Base-by-base conservation (phyloP, 768 basidiomycete species). In the Gymnopilus dilepis region DNA sequence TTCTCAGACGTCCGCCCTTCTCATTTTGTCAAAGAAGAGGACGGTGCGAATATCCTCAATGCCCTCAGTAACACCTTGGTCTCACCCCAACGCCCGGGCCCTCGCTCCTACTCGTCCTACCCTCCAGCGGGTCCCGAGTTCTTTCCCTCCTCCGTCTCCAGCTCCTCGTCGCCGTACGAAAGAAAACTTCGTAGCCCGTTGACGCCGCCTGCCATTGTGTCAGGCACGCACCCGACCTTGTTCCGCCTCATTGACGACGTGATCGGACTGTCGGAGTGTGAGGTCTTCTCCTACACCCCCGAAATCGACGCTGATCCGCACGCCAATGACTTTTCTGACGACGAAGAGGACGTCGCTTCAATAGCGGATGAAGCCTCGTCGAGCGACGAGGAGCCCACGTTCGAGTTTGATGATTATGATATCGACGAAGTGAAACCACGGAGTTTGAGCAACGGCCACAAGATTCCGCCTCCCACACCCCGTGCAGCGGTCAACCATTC, bases 301-400 rank as follows among this genome's bases (percentile, higher is more conserved):
- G 94, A 97, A 75, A 88, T 91, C 61, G 94, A 97, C 66, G 89
- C 90, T 24, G 97, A 99, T 78, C 97, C 97, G 1, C 95, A 99
- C 67, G 92, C 91, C 43, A 86, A 87, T 70, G 88, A 93, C 78
- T 85, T 88, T 69, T 85, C 86, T 26, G 89, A 92, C 69, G 90
- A 90, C 70, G 90, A 92, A 66, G 90, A 91, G 65, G 91, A 92
- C 65, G 77, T 86, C 57, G 84, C 84, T 0, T 86, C 86, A 42
- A 77, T 81, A 58, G 86, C 79, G 1, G 90, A 92, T 63, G 89
- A 89, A 62, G 86, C 86, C 30, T 82, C 84, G 31, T 87, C 87
- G n/a, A 81, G 82, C 55, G 88, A 88, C 59, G 90, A 92, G 63
- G 90, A 91, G 42, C 81, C 82, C 54, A 82, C 85, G 1, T 92